Percentiles rank a stretch among this genome's conserved stretches.
phyloP scores from a whole-genome alignment of 140 eudicot species.

The Stevia rebaudiana region DNA sequence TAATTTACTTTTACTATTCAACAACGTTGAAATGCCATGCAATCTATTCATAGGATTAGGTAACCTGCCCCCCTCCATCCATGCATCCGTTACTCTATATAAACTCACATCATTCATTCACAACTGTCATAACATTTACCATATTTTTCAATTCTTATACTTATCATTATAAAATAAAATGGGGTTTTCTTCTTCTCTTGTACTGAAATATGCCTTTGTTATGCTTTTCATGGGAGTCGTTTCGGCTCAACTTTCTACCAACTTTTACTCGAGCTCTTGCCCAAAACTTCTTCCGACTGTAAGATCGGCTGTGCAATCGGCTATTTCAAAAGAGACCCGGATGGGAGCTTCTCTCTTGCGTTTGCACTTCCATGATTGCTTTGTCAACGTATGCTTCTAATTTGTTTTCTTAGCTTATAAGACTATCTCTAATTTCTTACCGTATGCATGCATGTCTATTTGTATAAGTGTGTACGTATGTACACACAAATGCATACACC shows the following conservation, averaged over 20 bases:
- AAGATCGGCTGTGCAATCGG: slow-evolving; percentile 46
- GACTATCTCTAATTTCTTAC: neutral
- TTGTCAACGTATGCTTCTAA: slow-evolving; percentile 56
- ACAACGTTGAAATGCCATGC: slow-evolving; percentile 42
- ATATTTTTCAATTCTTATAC: neutral
- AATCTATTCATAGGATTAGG: slow-evolving; percentile 42
- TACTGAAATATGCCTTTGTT: slow-evolving; percentile 21
- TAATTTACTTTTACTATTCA: slow-evolving; percentile 5
- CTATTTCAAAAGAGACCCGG: slow-evolving; percentile 60
- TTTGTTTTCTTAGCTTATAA: neutral
- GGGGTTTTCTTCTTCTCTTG: slow-evolving; percentile 33
- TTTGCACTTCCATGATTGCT: slow-evolving; percentile 83
- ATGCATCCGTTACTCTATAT: slow-evolving; percentile 41
- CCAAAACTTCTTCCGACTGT: slow-evolving; percentile 54
- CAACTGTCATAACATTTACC: slow-evolving; percentile 16
- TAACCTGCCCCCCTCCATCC: slow-evolving; percentile 42
- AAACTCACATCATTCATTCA: slow-evolving; percentile 17
- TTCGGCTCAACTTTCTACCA: slow-evolving; percentile 74
- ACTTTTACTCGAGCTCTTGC: slow-evolving; percentile 61
- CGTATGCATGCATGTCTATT: neutral
- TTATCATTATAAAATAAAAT: slow-evolving; percentile 9
- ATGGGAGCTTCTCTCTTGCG: slow-evolving; percentile 98
- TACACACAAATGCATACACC: no score
- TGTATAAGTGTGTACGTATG: no score
- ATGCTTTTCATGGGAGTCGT: slow-evolving; percentile 42